Conservation (phyloP, 192 early-diverging fungal genomes). For the Geranomyces michiganensis region DNA sequence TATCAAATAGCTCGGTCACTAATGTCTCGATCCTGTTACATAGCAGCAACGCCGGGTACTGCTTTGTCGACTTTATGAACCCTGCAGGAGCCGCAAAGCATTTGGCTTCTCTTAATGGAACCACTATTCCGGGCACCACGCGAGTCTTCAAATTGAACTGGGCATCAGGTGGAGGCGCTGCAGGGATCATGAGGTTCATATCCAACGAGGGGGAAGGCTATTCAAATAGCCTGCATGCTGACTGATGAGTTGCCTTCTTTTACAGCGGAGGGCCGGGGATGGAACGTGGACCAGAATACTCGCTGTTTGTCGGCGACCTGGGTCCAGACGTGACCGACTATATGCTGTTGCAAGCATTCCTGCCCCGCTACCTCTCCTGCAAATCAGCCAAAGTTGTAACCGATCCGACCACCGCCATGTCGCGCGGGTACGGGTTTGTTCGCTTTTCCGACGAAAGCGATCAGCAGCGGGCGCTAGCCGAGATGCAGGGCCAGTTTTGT, state of each 20-base stretch:
- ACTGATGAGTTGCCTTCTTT: not conserved
- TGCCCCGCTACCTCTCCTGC: conserved; percentile 80
- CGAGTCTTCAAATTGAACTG: conserved; percentile 91
- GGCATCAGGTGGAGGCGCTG: conserved; percentile 85
- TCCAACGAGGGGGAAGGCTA: not conserved
- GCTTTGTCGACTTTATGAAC: conserved; percentile 85
- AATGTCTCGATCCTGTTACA: not conserved
- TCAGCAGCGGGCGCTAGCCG: conserved; percentile 81
- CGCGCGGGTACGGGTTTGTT: conserved; percentile 93
- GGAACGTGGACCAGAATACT: conserved; percentile 77
- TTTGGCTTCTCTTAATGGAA: conserved; percentile 75
- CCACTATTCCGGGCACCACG: conserved; percentile 79
- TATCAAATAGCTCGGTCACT: not conserved
- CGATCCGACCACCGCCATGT: conserved; percentile 78
- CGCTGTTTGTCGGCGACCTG: conserved; percentile 96
- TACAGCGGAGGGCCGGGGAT: conserved; percentile 6
- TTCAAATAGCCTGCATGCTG: not conserved
- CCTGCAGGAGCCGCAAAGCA: conserved; percentile 70
- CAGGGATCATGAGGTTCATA: not conserved
- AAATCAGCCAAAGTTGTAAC: conserved; percentile 93
- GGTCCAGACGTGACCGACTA: conserved; percentile 86
- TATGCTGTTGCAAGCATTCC: conserved; percentile 79
- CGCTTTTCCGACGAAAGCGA: conserved; percentile 86
- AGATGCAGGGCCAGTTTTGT: conserved; percentile 85
- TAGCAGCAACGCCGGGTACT: conserved; percentile 75